phyloP scores from a whole-genome alignment of 2,329 filamentous ascomycete species.

The Clarireedia paspali region DNA sequence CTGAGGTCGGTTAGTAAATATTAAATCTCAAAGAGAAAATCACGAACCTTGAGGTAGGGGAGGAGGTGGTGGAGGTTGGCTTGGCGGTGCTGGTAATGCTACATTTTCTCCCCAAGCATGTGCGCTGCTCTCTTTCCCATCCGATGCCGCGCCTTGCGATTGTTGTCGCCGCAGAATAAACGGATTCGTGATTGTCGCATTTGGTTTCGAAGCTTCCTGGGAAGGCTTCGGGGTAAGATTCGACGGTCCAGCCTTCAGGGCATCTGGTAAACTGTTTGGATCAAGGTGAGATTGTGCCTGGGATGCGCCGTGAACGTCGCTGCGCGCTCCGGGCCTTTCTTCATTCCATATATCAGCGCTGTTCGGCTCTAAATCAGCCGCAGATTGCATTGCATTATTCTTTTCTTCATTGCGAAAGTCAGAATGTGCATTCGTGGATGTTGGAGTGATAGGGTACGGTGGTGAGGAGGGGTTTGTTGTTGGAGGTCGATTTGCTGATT shows the following conservation, averaged over 20 bases:
- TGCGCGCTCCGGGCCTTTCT: constrained; percentile 10
- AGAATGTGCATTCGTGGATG: constrained; percentile 7
- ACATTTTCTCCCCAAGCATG: constrained; percentile 21
- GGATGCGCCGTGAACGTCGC: background rate
- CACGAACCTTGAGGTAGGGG: constrained; percentile 17
- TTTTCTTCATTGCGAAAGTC: constrained; percentile 15
- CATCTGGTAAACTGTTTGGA: constrained; percentile 18
- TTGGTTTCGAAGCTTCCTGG: constrained; percentile 17
- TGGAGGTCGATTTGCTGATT: constrained; percentile 9
- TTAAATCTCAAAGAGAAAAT: background rate
- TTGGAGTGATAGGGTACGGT: constrained; percentile 24
- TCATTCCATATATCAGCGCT: constrained; percentile 20
- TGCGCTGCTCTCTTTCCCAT: constrained; percentile 23
- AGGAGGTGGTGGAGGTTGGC: constrained; percentile 12
- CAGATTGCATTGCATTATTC: constrained; percentile 11
- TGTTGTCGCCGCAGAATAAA: constrained; percentile 20
- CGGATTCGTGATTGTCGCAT: constrained; percentile 25
- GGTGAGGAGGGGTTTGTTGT: constrained; percentile 6
- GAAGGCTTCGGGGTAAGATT: constrained; percentile 19
- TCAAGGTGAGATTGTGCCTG: background rate
- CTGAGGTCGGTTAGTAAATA: constrained; percentile 1
- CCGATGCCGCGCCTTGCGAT: constrained; percentile 9
- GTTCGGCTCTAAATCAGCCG: constrained; percentile 15
- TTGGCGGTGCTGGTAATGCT: constrained; percentile 12
- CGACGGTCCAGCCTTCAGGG: constrained; percentile 22